A percentile compares a stretch with the other conserved stretches of the same genome.
These are phyloP conservation scores for Penicillium lagena DNA, from an alignment of 495 filamentous ascomycete species.

Conservation along the genomic window DNA sequence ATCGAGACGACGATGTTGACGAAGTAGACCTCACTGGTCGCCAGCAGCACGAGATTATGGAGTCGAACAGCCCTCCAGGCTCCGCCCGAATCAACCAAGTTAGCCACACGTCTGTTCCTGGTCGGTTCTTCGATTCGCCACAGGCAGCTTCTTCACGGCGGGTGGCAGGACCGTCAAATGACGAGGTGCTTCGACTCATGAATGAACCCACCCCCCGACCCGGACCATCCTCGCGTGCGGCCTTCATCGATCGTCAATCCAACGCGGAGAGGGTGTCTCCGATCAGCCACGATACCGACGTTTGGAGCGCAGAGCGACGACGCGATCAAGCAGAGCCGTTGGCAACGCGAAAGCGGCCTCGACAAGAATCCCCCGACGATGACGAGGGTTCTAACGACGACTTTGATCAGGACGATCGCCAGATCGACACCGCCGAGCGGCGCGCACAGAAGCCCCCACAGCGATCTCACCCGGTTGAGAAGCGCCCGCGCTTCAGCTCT, in stretches of 20 bases:
- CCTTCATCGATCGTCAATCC: constrained; percentile 30
- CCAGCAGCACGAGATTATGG: background rate
- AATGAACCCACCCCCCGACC: background rate
- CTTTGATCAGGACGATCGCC: constrained; percentile 11
- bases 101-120: constrained; percentile 3
- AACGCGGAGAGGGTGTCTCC: constrained; percentile 25
- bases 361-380: background rate
- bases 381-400: constrained; percentile 11
- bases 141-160: no score
- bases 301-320: constrained; percentile 8
- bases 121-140: constrained; percentile 7
- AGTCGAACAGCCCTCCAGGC: constrained; percentile 13
- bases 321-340: background rate
- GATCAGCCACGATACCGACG: constrained; percentile 12
- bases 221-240: constrained; percentile 1
- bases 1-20: constrained; percentile 4
- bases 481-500: constrained; percentile 3
- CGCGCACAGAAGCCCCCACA: constrained; percentile 18
- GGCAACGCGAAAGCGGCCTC: constrained; percentile 13
- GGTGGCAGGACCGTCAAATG: background rate
- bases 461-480: constrained; percentile 1
- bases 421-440: constrained; percentile 4
- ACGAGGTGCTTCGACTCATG: background rate
- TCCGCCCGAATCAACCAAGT: constrained; percentile 14
- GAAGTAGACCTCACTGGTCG: constrained; percentile 2